Percentiles rank a stretch among this genome's conserved stretches.
phyloP scores from a whole-genome alignment of 2,329 filamentous ascomycete species.

The Ceratocystis diversiconidia region DNA sequence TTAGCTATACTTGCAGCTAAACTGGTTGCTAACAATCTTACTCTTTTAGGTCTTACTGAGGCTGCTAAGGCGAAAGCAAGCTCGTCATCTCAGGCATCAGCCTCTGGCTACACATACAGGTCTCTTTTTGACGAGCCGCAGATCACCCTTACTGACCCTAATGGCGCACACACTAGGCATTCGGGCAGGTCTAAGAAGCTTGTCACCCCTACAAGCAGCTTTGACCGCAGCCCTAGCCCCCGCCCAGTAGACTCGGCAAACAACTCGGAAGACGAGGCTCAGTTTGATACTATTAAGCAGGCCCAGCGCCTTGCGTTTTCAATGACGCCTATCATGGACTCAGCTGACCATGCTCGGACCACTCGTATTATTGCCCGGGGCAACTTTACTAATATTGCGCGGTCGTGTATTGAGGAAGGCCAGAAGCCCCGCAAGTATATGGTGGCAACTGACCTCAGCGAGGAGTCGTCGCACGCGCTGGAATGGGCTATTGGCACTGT shows the following conservation, averaged over 20 bases:
- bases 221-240: constrained; percentile 50
- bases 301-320: constrained; percentile 74
- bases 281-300: constrained; percentile 69
- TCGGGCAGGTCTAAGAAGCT: constrained; percentile 33
- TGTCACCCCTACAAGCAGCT: constrained; percentile 73
- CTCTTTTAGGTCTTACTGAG: constrained; percentile 10
- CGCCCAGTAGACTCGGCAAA: constrained; percentile 37
- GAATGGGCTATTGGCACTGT: constrained; percentile 98
- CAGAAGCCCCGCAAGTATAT: constrained; percentile 77
- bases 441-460: constrained; percentile 88
- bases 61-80: constrained; percentile 7
- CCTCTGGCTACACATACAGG: constrained; percentile 39
- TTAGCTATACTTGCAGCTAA: background rate
- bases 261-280: constrained; percentile 75
- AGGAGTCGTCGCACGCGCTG: constrained; percentile 84
- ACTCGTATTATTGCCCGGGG: constrained; percentile 85
- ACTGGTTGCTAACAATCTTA: background rate
- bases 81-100: constrained; percentile 25
- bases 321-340: constrained; percentile 65
- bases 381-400: constrained; percentile 62
- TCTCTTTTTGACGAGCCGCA: constrained; percentile 53
- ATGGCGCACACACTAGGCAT: constrained; percentile 32
- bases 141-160: constrained; percentile 49
- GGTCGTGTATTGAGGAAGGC: constrained; percentile 64
- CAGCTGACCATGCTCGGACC: constrained; percentile 61